These are phyloP conservation scores for Trichoderma oligosporum DNA, from an alignment of 2,329 filamentous ascomycete genomes.

Conservation along the genomic window DNA sequence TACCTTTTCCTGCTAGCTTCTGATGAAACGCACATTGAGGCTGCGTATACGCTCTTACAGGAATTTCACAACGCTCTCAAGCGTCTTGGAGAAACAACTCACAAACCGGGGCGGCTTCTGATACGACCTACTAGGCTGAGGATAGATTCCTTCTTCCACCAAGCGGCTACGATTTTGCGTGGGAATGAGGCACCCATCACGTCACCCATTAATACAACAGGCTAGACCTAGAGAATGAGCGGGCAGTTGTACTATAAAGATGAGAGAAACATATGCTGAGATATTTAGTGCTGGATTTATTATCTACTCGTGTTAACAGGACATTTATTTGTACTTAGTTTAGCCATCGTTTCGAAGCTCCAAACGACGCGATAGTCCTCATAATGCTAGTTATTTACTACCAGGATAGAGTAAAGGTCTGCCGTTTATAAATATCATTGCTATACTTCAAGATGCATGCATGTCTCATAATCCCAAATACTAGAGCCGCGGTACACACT, in stretches of 20 bases:
- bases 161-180: slow-evolving; percentile 32
- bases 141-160: slow-evolving; percentile 40
- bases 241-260: not conserved
- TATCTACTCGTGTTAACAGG: not conserved
- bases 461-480: too few relatives aligned
- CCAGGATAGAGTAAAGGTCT: too few relatives aligned
- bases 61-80: slow-evolving; percentile 38
- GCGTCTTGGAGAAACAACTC: slow-evolving; percentile 31
- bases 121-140: slow-evolving; percentile 37
- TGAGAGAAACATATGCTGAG: not conserved
- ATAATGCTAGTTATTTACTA: too few relatives aligned
- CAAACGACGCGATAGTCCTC: not conserved
- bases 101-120: slow-evolving; percentile 31
- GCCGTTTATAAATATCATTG: too few relatives aligned
- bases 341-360: not conserved
- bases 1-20: slow-evolving; percentile 45
- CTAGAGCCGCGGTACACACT: too few relatives aligned
- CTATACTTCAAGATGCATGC: too few relatives aligned
- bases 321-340: not conserved
- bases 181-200: slow-evolving; percentile 10
- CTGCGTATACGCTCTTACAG: slow-evolving; percentile 36
- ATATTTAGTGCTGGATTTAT: not conserved
- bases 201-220: not conserved
- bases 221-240: not conserved
- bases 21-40: slow-evolving; percentile 32